Evolutionary conservation across 768 basidiomycete species (phyloP), one percentile per base, ranked within the genome.

Genomic region (Kwoniella europaea): DNA sequence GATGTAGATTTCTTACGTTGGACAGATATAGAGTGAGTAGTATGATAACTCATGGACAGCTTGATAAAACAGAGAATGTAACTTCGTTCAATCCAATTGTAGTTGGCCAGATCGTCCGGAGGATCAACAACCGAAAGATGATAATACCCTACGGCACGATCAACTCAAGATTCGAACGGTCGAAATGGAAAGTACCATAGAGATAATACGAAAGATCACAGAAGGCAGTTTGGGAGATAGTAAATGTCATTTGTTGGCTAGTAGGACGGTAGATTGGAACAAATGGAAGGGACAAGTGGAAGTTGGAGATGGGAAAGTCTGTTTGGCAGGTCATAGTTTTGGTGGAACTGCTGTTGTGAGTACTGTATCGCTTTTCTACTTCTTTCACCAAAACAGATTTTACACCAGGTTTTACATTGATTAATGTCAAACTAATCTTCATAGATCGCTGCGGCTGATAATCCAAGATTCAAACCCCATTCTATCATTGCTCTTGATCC

Each of bases 11-110:
- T 71, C 53, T 55, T 72, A 27, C 20, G 66, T 18, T 72, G 71
- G 71, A 67, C 59, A 16, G 71, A 72, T 43, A n/a, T 72, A n/a
- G 42, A 72, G 71, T 72, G 62, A 67, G 71, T 68, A 9, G 13
- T 35, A 35, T 9, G 12, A 29, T n/a, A 35, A 35, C 35, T 35
- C 35, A 35, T 35, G 35, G 35, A 35, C 35, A 0, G 35, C 35
- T 35, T 7, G n/a, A 35, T 4, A 35, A 35, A 35, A 35, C 35
- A 7, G 35, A 4, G 3, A 35, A 35, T 35, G 35, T 35, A 35
- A 35, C 35, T 35, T 35, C 35, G 35, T 35, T 18, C 9, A 10
- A 20, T 63, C 12, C 42, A 22, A 16, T 18, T n/a, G 18, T 35
- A 72, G 71, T 22, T 72, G 71, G 71, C 71, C 71, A 27, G 56